Percentiles rank a stretch among this genome's conserved stretches.
These are phyloP conservation scores for Hamigera avellanea DNA, from an alignment of 495 filamentous ascomycete species.

Conservation along the genomic window DNA sequence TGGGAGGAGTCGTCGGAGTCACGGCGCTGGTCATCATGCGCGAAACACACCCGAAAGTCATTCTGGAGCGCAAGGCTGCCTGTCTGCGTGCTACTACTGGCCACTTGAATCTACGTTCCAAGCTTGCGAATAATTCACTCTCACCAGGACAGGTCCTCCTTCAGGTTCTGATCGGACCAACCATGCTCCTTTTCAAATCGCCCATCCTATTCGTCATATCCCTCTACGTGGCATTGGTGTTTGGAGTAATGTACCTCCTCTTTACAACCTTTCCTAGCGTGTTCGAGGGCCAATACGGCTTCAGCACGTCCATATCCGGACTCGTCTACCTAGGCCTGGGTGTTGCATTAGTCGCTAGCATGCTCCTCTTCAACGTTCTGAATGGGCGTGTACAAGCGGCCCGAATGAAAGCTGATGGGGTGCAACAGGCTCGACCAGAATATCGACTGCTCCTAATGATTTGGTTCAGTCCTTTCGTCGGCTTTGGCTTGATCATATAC, in stretches of 20 bases:
- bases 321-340: constrained; percentile 27
- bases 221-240: constrained; percentile 21
- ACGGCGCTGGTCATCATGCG: constrained; percentile 40
- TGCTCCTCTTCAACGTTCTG: constrained; percentile 13
- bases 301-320: constrained; percentile 15
- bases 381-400: constrained; percentile 11
- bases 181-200: constrained; percentile 21
- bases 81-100: constrained; percentile 37
- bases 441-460: constrained; percentile 20
- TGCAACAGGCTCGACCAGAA: constrained; percentile 13
- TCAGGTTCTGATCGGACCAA: constrained; percentile 11
- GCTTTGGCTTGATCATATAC: constrained; percentile 22
- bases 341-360: constrained; percentile 12
- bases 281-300: constrained; percentile 20
- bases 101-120: constrained; percentile 39
- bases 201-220: constrained; percentile 24
- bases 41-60: constrained; percentile 62
- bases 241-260: constrained; percentile 26
- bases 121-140: constrained; percentile 41
- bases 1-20: constrained; percentile 15
- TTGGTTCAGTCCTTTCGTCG: constrained; percentile 12
- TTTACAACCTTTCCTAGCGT: constrained; percentile 30
- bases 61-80: constrained; percentile 57
- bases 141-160: constrained; percentile 28
- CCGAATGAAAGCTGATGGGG: constrained; percentile 6